phyloP scores from a whole-genome alignment of 352 stramenopile genomes.

The Nothophytophthora sp. region DNA sequence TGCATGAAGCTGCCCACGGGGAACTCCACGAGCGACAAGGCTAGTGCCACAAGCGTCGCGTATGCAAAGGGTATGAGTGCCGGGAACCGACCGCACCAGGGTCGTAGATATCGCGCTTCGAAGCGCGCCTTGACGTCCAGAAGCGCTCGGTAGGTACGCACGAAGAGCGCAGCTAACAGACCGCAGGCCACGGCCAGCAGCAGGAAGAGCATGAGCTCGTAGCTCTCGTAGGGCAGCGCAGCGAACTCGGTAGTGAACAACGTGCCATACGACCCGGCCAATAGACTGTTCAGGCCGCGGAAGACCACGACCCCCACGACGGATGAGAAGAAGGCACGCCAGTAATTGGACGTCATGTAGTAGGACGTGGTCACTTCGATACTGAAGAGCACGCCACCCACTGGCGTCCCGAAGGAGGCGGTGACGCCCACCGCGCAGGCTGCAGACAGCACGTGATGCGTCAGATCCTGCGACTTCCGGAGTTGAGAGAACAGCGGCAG shows the following conservation, averaged over 20 bases:
- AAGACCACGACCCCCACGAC: conserved; percentile 88
- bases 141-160: conserved; percentile 60
- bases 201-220: conserved; percentile 79
- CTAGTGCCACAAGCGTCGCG: conserved; percentile 59
- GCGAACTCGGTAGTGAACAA: conserved; percentile 85
- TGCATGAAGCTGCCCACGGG: conserved; percentile 82
- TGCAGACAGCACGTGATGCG: conserved; percentile 66
- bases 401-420: conserved; percentile 75
- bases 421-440: conserved; percentile 77
- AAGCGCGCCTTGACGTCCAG: conserved; percentile 41
- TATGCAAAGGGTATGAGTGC: conserved; percentile 61
- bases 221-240: conserved; percentile 67
- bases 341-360: conserved; percentile 89
- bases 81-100: conserved; percentile 21
- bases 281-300: conserved; percentile 63
- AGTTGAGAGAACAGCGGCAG: conserved; percentile 68
- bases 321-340: conserved; percentile 89
- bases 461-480: conserved; percentile 54
- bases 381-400: conserved; percentile 78
- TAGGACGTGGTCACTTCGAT: conserved; percentile 85
- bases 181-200: conserved; percentile 84
- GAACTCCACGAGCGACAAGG: conserved; percentile 74
- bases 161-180: conserved; percentile 80
- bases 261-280: conserved; percentile 59
- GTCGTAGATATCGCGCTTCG: conserved; percentile 28